Percentiles rank a stretch among this genome's conserved stretches.
These are phyloP conservation scores for Prunella vulgaris DNA, from an alignment of 257 asterid genomes.

Conservation along the genomic window DNA sequence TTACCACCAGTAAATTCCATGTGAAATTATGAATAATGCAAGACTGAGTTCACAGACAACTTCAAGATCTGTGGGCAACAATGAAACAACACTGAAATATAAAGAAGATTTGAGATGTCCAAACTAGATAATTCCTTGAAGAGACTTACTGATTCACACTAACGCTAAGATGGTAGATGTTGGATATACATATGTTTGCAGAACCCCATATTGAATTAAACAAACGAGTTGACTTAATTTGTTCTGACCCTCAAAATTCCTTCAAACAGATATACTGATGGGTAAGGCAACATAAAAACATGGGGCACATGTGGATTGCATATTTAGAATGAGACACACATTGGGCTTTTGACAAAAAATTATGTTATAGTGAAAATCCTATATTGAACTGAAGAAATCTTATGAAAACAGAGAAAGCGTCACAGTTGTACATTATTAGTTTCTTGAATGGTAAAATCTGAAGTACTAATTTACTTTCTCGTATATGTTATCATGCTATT, in stretches of 20 bases:
- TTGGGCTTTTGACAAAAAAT: not conserved
- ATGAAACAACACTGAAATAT: not conserved
- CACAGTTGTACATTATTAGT: not conserved
- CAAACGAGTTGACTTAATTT: not conserved
- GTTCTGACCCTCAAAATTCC: not conserved
- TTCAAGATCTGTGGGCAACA: not conserved
- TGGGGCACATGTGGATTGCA: not conserved
- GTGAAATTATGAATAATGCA: not conserved
- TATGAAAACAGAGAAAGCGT: not conserved
- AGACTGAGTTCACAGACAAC: not conserved
- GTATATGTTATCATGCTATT: not conserved
- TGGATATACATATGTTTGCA: not conserved
- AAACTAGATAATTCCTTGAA: not conserved
- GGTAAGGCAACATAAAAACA: not conserved
- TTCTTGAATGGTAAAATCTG: not conserved
- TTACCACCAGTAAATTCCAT: not conserved
- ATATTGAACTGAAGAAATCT: not conserved
- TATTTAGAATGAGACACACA: not conserved
- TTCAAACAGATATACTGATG: not conserved
- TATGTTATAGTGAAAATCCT: not conserved
- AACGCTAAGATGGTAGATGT: not conserved
- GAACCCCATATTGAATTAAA: not conserved
- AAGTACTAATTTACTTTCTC: not conserved
- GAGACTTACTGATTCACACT: not conserved
- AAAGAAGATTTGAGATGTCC: not conserved